Percentiles rank a stretch among this genome's conserved stretches.
Conservation (phyloP, 2,329 filamentous ascomycete species). For the Cryphonectria nitschkei region DNA sequence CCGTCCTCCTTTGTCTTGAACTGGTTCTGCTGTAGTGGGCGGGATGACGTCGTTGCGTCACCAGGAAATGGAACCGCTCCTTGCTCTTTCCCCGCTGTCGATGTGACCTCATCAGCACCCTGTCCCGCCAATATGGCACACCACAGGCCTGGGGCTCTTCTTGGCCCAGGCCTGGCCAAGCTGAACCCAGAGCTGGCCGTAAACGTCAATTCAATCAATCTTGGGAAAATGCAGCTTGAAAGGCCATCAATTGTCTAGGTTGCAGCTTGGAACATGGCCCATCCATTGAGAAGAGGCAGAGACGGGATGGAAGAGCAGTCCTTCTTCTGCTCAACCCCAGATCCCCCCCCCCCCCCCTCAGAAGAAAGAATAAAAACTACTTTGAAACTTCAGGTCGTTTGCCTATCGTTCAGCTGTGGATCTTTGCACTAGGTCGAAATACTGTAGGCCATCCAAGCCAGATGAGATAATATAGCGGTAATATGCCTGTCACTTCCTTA, state of each 20-base stretch:
- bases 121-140: slow-evolving; percentile 4
- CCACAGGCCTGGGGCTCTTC: background rate
- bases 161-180: background rate
- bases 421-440: background rate
- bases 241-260: too few relatives aligned
- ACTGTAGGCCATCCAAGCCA: too few relatives aligned
- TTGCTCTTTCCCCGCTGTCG: background rate
- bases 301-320: background rate
- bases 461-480: too few relatives aligned
- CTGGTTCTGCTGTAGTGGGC: background rate
- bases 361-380: too few relatives aligned
- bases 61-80: background rate
- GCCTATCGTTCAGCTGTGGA: background rate
- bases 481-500: too few relatives aligned
- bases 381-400: background rate
- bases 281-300: background rate
- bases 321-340: background rate
- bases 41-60: slow-evolving; percentile 9
- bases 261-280: background rate
- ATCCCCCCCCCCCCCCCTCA: too few relatives aligned
- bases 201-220: background rate
- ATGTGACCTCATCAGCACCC: slow-evolving; percentile 6
- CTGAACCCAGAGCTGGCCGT: background rate
- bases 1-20: background rate
- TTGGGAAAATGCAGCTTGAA: background rate